phyloP scores from a whole-genome alignment of 305 asterid species.

The Fraxinus greggii region DNA sequence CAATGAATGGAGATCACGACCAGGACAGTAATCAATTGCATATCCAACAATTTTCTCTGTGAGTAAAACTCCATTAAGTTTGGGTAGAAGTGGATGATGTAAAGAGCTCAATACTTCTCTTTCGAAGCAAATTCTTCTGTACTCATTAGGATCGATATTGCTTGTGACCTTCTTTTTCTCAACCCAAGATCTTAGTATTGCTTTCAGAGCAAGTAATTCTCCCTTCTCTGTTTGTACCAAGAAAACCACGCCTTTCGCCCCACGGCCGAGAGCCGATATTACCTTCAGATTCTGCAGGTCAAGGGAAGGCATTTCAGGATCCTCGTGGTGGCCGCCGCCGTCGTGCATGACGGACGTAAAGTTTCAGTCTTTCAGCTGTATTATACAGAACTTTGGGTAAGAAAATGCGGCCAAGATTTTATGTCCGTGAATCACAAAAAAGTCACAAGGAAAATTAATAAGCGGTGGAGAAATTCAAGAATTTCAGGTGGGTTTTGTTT shows the following conservation, averaged over 20 bases:
- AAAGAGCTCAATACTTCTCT: constrained; percentile 35
- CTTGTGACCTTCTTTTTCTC: constrained; percentile 18
- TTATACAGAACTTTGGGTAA: background rate
- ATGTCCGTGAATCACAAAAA: background rate
- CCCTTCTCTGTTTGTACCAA: constrained; percentile 31
- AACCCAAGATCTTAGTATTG: constrained; percentile 30
- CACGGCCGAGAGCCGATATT: constrained; percentile 44
- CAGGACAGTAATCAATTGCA: constrained; percentile 49
- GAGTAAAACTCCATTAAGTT: constrained; percentile 38
- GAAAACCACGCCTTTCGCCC: constrained; percentile 52
- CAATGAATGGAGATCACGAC: constrained; percentile 44
- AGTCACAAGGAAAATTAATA: background rate
- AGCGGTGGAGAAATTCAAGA: background rate
- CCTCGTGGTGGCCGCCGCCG: background rate
- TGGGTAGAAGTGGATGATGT: constrained; percentile 44
- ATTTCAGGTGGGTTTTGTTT: background rate
- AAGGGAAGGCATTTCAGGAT: constrained; percentile 16
- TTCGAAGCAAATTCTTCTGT: constrained; percentile 34
- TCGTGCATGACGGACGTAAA: constrained; percentile 22
- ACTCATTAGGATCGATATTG: constrained; percentile 8
- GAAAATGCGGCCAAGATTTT: background rate
- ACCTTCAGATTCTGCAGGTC: constrained; percentile 30
- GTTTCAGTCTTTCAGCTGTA: background rate
- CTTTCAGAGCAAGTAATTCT: constrained; percentile 37
- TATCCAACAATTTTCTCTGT: constrained; percentile 45